Base-by-base conservation (phyloP, 1,284 basidiomycete genomes). In the Cutaneotrichosporon daszewskae region DNA sequence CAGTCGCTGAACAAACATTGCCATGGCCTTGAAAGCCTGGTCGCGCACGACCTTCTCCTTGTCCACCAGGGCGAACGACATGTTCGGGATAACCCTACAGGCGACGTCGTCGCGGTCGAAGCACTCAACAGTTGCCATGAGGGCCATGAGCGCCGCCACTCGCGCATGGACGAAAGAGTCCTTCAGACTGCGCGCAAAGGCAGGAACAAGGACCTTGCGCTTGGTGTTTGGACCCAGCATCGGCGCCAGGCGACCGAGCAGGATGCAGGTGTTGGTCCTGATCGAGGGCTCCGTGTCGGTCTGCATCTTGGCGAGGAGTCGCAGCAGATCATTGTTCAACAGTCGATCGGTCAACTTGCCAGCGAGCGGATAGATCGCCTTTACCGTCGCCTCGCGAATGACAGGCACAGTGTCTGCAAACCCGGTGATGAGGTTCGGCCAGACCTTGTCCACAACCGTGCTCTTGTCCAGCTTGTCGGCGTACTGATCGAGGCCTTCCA, bases 221-320 rank as follows among this genome's bases (percentile, higher is more conserved):
- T 92, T 90, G 6, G 94, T 97, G 55, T 88, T 83, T 47, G 85
- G 79, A 1, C 85, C 84, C 2, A 98, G 75, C 3, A 80, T 79
- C 0, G 89, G 89, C 0, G 87, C 89, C 4, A 99, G 77, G 10
- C 92, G 79, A 9, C 94, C 94, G 32, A 99, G 82, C 4, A 98
- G 79, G 55, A 98, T 95, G 62, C 91, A 97, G 0, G 94, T 96
- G 64, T 98, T 98, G 12, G 94, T 98, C 32, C 95, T 81, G 59
- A 98, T 96, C 1, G 90, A 92, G 0, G 92, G 80, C 70, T 97
- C 94, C 0, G 83, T 75, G 63, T 98, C 94, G 16, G 79, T 81
- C 73, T 98, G 95, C 71, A 88, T 86, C 58, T 88, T 88, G 2
- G 94, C 94, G 16, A 99, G 80, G 51, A 87, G 79, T 4, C 92